Conservation (phyloP, 768 basidiomycete genomes). For the Hygrophorus russula region DNA sequence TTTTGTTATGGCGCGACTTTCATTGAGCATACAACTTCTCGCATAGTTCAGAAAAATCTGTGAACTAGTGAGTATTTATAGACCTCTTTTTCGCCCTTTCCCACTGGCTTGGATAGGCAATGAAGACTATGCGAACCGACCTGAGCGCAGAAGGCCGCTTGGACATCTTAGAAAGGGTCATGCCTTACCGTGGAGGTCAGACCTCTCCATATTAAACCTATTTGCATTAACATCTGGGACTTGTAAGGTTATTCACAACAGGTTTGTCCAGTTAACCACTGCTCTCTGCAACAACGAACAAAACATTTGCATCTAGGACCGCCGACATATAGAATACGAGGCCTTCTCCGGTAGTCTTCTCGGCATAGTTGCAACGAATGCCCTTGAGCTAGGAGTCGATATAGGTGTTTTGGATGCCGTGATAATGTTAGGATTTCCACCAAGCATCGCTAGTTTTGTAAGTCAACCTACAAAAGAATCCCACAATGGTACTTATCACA, state of each 20-base stretch:
- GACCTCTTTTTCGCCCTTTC: background rate
- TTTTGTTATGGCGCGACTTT: background rate
- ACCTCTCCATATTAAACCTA: background rate
- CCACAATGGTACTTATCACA: background rate
- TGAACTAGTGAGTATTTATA: slow-evolving; percentile 47
- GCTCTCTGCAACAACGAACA: slow-evolving; percentile 1
- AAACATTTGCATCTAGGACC: slow-evolving; percentile 36
- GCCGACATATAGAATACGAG: slow-evolving; percentile 73
- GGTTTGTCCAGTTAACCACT: slow-evolving; percentile 22
- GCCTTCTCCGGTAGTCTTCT: slow-evolving; percentile 79
- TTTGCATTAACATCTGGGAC: background rate
- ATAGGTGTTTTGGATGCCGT: slow-evolving; percentile 85
- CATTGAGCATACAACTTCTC: no score
- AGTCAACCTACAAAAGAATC: slow-evolving; percentile 11
- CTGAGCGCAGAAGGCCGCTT: slow-evolving; percentile 63
- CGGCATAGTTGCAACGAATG: slow-evolving; percentile 84
- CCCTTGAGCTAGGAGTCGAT: slow-evolving; percentile 85
- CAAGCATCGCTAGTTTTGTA: slow-evolving; percentile 72
- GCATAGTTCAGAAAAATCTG: slow-evolving; percentile 69
- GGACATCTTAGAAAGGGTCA: slow-evolving; percentile 67
- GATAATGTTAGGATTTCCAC: slow-evolving; percentile 80
- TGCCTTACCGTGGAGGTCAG: slow-evolving; percentile 76
- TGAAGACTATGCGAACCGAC: slow-evolving; percentile 64
- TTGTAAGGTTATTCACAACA: slow-evolving; percentile 61
- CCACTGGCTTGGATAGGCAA: slow-evolving; percentile 35